Base-by-base conservation (phyloP, 768 basidiomycete species). In the Suillus bovinus region DNA sequence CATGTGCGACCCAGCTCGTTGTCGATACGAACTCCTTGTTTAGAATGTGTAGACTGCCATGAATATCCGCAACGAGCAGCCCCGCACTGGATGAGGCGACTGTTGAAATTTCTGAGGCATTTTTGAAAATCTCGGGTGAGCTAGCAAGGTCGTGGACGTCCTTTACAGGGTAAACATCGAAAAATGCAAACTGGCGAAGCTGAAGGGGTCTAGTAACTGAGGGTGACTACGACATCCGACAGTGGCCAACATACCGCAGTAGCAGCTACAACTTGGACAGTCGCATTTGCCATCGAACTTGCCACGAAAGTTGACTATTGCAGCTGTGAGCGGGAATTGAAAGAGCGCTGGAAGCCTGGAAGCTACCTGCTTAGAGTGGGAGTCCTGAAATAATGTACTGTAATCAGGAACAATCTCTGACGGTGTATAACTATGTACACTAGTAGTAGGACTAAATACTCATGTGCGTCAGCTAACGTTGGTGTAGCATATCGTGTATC, bases 161-260 rank as follows among this genome's bases (percentile, higher is more conserved):
- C 72, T 87, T 93, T 65, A 95, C 86, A 13, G 86, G 83, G 6
- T 85, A 82, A 11, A 82, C 79, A 65, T 94, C 88, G 70, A 97
- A 98, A 85, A 97, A 97, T 5, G 87, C 80, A 78, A 96, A 96
- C 70, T 94, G 91, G 55, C 90, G 83, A 86, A 90, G 93, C 91
- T 95, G 61, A 59, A 0, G 31, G 20, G n/a, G 20, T 53, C 72
- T 55, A 73, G 33, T 55, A 22, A 38, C 5, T 14, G 29, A 50
- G 59, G 61, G 58, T 14, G 17, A 22, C 33, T 31, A 46, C 14
- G 14, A 16, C 4, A n/a, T n/a, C 33, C 34, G 58, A 29, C 11
- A 61, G 49, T 41, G 7, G 34, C 0, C 0, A 36, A 34, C 52
- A 2, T 69, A 71, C 69, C 41, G 68, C 73, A 24, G 64, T 61